These are phyloP conservation scores for Hygrocybe punicea DNA, from an alignment of 768 basidiomycete genomes.

Conservation along the genomic window DNA sequence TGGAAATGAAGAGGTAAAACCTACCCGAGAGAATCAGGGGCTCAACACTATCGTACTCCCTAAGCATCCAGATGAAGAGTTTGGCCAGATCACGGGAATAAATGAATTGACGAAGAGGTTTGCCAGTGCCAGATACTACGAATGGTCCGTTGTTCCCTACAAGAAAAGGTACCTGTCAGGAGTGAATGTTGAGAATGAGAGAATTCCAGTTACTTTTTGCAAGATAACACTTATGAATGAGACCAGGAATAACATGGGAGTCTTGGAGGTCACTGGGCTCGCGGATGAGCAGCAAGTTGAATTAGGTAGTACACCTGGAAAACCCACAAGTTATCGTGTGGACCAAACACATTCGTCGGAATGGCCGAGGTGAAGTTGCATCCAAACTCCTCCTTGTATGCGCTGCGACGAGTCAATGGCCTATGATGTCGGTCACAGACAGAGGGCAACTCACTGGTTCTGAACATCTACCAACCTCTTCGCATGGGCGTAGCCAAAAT, in stretches of 20 bases:
- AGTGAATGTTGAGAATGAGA: neutral
- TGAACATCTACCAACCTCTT: slow-evolving; percentile 95
- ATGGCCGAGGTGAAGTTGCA: slow-evolving; percentile 95
- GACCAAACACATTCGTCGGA: slow-evolving; percentile 96
- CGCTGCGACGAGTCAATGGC: slow-evolving; percentile 45
- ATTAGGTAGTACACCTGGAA: neutral
- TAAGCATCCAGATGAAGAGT: slow-evolving; percentile 88
- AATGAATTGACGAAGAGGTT: slow-evolving; percentile 94
- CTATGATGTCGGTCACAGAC: neutral
- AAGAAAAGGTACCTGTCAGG: neutral
- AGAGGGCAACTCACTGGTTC: slow-evolving; percentile 66
- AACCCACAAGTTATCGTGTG: slow-evolving; percentile 85
- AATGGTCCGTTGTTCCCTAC: slow-evolving; percentile 81
- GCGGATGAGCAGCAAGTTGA: slow-evolving; percentile 5
- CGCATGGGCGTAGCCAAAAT: slow-evolving; percentile 96
- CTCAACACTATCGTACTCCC: slow-evolving; percentile 89
- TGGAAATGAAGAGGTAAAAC: slow-evolving; percentile 11
- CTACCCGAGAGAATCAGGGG: slow-evolving; percentile 87
- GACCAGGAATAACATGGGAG: slow-evolving; percentile 90
- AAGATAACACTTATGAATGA: slow-evolving; percentile 90
- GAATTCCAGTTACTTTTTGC: slow-evolving; percentile 64
- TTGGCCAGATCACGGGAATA: slow-evolving; percentile 96
- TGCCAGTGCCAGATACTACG: slow-evolving; percentile 84
- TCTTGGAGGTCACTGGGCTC: slow-evolving; percentile 71
- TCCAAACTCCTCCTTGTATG: slow-evolving; percentile 94